These are phyloP conservation scores for Fusarium brevicatenulatum DNA, from an alignment of 2,329 filamentous ascomycete species.

Conservation along the genomic window DNA sequence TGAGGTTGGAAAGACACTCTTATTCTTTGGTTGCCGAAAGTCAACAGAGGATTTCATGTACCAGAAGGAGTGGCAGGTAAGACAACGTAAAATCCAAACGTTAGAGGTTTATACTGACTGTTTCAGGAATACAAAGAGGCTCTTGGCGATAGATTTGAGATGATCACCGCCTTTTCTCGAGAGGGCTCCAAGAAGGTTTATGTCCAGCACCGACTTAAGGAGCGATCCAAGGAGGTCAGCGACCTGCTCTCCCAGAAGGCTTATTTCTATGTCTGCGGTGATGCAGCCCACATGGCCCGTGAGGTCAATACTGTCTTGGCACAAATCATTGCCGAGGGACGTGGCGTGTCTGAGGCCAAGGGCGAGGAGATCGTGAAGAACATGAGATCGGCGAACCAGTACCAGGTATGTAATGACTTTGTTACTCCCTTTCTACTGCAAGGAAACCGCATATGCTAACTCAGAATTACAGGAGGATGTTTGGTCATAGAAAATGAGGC, in stretches of 20 bases:
- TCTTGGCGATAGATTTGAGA: constrained; percentile 87
- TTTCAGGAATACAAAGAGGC: constrained; percentile 80
- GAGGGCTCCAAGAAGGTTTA: constrained; percentile 91
- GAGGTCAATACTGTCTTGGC: constrained; percentile 90
- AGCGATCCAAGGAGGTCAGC: constrained; percentile 85
- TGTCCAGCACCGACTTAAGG: constrained; percentile 91
- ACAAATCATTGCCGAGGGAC: constrained; percentile 86
- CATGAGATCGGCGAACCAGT: constrained; percentile 94
- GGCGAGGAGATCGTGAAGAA: constrained; percentile 96
- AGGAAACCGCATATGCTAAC: constrained; percentile 25
- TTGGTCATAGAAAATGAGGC: constrained; percentile 65
- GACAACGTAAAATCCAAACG: constrained; percentile 47
- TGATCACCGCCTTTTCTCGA: constrained; percentile 96
- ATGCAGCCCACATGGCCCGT: constrained; percentile 96
- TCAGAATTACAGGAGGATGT: constrained; percentile 69
- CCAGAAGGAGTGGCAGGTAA: constrained; percentile 89
- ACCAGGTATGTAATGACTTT: constrained; percentile 74
- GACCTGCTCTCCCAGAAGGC: constrained; percentile 86
- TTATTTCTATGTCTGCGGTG: constrained; percentile 98
- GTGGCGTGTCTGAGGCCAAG: constrained; percentile 84
- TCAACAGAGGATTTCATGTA: constrained; percentile 92
- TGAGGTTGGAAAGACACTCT: constrained; percentile 83
- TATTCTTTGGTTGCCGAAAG: constrained; percentile 97
- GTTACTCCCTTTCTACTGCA: not conserved
- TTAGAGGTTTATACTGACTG: constrained; percentile 33